These are phyloP conservation scores for Draba incana DNA, from an alignment of 345 rosid species.

Conservation along the genomic window DNA sequence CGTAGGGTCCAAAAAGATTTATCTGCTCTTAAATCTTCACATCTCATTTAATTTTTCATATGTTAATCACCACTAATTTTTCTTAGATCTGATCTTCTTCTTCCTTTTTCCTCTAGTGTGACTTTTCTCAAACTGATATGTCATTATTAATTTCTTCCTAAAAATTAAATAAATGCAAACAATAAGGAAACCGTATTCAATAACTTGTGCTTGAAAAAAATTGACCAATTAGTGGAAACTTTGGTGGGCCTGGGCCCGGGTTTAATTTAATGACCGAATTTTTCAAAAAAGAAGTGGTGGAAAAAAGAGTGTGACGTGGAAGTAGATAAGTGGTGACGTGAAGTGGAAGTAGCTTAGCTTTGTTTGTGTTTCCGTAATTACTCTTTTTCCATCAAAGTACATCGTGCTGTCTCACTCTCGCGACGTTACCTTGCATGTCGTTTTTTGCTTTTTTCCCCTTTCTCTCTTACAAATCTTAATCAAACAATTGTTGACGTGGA, in stretches of 20 bases:
- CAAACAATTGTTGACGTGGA: slow-evolving; percentile 23
- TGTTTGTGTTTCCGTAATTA: slow-evolving; percentile 16
- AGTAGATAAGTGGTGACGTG: slow-evolving; percentile 42
- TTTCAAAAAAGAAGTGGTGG: slow-evolving; percentile 35
- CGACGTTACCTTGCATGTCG: slow-evolving; percentile 40
- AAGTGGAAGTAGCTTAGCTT: slow-evolving; percentile 27
- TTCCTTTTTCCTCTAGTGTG: neutral
- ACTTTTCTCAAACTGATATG: slow-evolving; percentile 27
- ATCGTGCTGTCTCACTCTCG: slow-evolving; percentile 38
- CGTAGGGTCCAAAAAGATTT: slow-evolving; percentile 33
- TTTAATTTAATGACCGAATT: slow-evolving; percentile 18
- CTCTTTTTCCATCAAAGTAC: slow-evolving; percentile 36
- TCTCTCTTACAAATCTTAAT: neutral
- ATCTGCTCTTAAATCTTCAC: slow-evolving; percentile 14
- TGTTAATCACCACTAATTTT: neutral
- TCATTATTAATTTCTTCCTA: neutral
- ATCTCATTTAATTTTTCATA: neutral
- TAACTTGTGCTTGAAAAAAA: neutral
- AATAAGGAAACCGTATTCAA: neutral
- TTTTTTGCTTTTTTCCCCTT: slow-evolving; percentile 25
- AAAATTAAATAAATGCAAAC: neutral
- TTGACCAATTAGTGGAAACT: slow-evolving; percentile 24
- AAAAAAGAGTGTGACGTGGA: slow-evolving; percentile 37
- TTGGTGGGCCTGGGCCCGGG: slow-evolving; percentile 35
- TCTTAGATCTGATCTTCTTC: neutral